Evolutionary conservation across 257 asterid species (phyloP), one percentile per base, ranked within the genome.

Genomic region (Plantago ovata): DNA sequence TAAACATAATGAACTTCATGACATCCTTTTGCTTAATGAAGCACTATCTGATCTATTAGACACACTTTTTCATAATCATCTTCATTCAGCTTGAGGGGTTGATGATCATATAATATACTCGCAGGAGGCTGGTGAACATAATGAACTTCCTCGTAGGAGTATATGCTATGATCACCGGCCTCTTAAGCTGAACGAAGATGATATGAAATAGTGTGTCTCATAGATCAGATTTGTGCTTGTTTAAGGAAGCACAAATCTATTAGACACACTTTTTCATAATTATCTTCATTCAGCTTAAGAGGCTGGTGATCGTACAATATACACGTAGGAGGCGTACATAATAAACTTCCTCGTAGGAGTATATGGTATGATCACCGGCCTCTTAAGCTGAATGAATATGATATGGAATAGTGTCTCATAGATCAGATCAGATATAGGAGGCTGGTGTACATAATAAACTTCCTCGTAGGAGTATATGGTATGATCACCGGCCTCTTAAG

Each of bases 11-110:
- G 54, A 53, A 7, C 47, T 79, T 61, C 63, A 51, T 43, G 58
- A 69, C 15, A 42, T 62, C 50, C 65, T 76, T 36, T 48, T 75
- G 52, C 69, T 75, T 13, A 70, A 68, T 24, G 81, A 79, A 28
- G 79, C 69, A 2, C 48, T 75, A 41, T 69, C 77, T 46, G 85
- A 79, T 53, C 65, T 79, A 38, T 81, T 81, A 19, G 41, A 12
- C 53, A n/a, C n/a, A n/a, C n/a, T n/a, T n/a, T n/a, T n/a, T n/a
- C n/a, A n/a, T n/a, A n/a, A n/a, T n/a, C n/a, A n/a, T n/a, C n/a
- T n/a, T n/a, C n/a, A n/a, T n/a, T n/a, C n/a, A n/a, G n/a, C n/a
- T n/a, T n/a, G n/a, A n/a, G n/a, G n/a, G n/a, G n/a, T n/a, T n/a
- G n/a, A n/a, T n/a, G n/a, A n/a, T n/a, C n/a, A n/a, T n/a, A n/a